Conservation (phyloP, 2,329 filamentous ascomycete species). For the Verticillium zaregamsianum region DNA sequence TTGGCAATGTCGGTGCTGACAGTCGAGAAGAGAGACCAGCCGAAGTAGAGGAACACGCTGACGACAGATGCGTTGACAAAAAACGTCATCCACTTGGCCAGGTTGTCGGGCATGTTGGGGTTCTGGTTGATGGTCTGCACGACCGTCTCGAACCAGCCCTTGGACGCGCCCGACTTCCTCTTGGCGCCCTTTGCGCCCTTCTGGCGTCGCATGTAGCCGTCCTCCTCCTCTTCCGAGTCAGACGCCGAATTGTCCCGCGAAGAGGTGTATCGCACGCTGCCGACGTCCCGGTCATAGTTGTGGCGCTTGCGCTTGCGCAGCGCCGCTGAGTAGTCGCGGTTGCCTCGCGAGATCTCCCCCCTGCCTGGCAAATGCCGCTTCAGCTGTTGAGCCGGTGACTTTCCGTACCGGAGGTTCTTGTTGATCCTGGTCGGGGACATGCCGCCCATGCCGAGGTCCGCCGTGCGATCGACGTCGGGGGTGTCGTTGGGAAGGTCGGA, state of each 20-base stretch:
- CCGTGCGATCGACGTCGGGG: constrained; percentile 44
- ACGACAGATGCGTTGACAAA: constrained; percentile 62
- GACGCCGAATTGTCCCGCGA: constrained; percentile 37
- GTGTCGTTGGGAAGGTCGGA: constrained; percentile 50
- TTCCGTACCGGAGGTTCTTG: constrained; percentile 41
- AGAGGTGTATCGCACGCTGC: constrained; percentile 43
- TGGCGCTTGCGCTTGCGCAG: constrained; percentile 51
- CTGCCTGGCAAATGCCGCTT: constrained; percentile 48
- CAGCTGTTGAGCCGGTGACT: constrained; percentile 25
- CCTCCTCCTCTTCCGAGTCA: constrained; percentile 45
- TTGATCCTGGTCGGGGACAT: constrained; percentile 43
- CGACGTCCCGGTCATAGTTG: constrained; percentile 47
- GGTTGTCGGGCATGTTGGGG: constrained; percentile 53
- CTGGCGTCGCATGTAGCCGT: constrained; percentile 9
- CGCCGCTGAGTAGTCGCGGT: constrained; percentile 27
- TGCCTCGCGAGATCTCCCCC: constrained; percentile 57
- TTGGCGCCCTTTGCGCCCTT: constrained; percentile 15
- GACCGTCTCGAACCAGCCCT: constrained; percentile 35
- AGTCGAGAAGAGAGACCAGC: constrained; percentile 65
- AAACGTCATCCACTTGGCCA: constrained; percentile 56
- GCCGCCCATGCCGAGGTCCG: constrained; percentile 38
- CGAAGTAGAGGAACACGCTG: constrained; percentile 54
- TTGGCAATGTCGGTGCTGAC: constrained; percentile 72
- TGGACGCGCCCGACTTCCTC: constrained; percentile 11
- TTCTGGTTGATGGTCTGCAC: constrained; percentile 52